These are phyloP conservation scores for Leccinum subgranulosum DNA, from an alignment of 768 basidiomycete genomes.

Conservation along the genomic window DNA sequence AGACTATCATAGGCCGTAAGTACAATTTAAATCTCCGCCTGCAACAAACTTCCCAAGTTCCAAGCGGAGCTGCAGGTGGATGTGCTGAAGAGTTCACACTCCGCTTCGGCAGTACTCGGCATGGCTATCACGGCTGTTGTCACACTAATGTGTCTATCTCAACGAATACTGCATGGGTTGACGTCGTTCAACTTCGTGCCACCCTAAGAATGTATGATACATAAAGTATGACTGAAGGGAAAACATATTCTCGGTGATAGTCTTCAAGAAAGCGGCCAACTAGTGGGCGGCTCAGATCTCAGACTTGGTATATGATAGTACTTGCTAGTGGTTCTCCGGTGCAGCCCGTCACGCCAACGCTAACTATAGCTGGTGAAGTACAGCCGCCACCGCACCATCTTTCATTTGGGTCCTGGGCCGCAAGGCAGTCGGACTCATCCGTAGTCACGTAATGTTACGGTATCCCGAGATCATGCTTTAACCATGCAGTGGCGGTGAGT, in stretches of 20 bases:
- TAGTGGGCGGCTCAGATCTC: not conserved
- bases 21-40: no score
- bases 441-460: conserved; percentile 28
- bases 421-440: conserved; percentile 16
- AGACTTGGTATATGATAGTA: no score
- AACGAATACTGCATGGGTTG: not conserved
- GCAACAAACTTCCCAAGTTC: no score
- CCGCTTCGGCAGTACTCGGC: not conserved
- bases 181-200: not conserved
- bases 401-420: conserved; percentile 12
- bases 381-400: not conserved
- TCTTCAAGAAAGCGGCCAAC: not conserved
- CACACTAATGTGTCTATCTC: not conserved
- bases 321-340: no score
- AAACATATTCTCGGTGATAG: not conserved
- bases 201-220: not conserved
- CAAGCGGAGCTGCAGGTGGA: no score
- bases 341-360: no score
- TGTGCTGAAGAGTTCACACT: not conserved
- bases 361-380: not conserved
- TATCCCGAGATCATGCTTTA: conserved; percentile 27
- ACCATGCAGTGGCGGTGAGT: conserved; percentile 32
- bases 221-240: not conserved
- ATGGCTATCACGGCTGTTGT: not conserved
- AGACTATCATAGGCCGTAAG: no score